A percentile compares a stretch with the other conserved stretches of the same genome.
Conservation (phyloP, 805 yeast genomes). For the Nakazawaea anatomiae region DNA sequence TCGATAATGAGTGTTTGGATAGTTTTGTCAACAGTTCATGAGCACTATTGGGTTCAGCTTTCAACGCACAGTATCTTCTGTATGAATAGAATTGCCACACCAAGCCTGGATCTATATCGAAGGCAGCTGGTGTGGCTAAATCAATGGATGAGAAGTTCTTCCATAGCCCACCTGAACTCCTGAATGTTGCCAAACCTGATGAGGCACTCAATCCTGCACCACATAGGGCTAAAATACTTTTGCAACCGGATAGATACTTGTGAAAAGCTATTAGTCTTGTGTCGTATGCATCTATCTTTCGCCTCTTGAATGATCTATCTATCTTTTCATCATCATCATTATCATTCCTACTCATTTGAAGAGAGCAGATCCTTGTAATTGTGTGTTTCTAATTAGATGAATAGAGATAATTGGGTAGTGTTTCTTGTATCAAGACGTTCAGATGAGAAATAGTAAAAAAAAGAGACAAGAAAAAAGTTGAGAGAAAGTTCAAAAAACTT, state of each 20-base stretch:
- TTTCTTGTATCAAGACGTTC: neutral
- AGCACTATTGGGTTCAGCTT: slow-evolving; percentile 67
- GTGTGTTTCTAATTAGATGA: too few relatives aligned
- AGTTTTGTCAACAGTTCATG: slow-evolving; percentile 66
- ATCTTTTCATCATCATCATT: neutral
- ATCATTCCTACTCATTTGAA: neutral
- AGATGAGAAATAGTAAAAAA: neutral
- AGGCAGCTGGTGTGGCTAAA: slow-evolving; percentile 89
- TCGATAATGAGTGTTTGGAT: slow-evolving; percentile 28
- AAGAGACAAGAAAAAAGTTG: neutral
- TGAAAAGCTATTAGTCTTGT: slow-evolving; percentile 33
- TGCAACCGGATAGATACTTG: slow-evolving; percentile 36
- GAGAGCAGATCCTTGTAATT: too few relatives aligned
- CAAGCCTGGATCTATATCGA: slow-evolving; percentile 71
- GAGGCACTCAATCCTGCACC: slow-evolving; percentile 83
- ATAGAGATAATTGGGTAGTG: neutral
- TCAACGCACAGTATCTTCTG: slow-evolving; percentile 58
- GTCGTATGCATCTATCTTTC: neutral
- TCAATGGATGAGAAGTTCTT: slow-evolving; percentile 71
- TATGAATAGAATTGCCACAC: slow-evolving; percentile 88
- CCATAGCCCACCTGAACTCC: slow-evolving; percentile 76
- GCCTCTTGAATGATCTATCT: neutral
- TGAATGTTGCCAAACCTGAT: slow-evolving; percentile 71
- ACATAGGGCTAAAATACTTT: slow-evolving; percentile 54
- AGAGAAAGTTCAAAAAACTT: neutral